A percentile compares a stretch with the other conserved stretches of the same genome.
These are phyloP conservation scores for Hamamelis virginiana DNA, from an alignment of 164 flowering plant genomes.

Conservation along the genomic window DNA sequence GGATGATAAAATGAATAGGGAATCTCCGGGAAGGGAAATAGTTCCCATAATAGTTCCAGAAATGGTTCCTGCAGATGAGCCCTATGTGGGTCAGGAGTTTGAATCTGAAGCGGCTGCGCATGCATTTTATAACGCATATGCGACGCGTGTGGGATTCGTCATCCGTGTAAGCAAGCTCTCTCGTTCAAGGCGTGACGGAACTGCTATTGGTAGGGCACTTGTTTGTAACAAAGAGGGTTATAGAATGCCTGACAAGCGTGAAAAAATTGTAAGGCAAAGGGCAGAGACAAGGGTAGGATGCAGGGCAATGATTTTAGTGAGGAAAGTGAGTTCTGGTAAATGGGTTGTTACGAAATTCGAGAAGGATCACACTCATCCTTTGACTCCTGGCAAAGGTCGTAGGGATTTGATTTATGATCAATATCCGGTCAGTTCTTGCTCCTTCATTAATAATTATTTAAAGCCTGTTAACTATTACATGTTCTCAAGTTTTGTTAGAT, in stretches of 20 bases:
- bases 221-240: conserved; percentile 81
- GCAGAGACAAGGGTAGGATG: conserved; percentile 64
- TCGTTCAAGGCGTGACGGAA: conserved; percentile 76
- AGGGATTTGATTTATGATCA: conserved; percentile 53
- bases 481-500: neutral
- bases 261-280: conserved; percentile 49
- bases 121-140: conserved; percentile 73
- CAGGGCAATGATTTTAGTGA: conserved; percentile 63
- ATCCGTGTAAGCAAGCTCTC: conserved; percentile 74
- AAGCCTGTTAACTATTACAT: neutral
- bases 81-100: conserved; percentile 68
- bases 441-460: conserved; percentile 4
- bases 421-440: conserved; percentile 47
- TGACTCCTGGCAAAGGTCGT: conserved; percentile 57
- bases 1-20: conserved; percentile 32
- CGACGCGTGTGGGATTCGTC: conserved; percentile 59
- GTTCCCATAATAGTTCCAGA: conserved; percentile 19
- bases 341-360: conserved; percentile 66
- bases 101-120: conserved; percentile 74
- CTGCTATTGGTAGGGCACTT: conserved; percentile 72
- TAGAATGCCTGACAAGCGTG: conserved; percentile 53
- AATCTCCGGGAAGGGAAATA: conserved; percentile 21
- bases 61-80: conserved; percentile 39
- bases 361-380: conserved; percentile 54
- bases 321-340: conserved; percentile 52